Evolutionary conservation across 768 basidiomycete species (phyloP).

Genomic region (Lentinula edodes): DNA sequence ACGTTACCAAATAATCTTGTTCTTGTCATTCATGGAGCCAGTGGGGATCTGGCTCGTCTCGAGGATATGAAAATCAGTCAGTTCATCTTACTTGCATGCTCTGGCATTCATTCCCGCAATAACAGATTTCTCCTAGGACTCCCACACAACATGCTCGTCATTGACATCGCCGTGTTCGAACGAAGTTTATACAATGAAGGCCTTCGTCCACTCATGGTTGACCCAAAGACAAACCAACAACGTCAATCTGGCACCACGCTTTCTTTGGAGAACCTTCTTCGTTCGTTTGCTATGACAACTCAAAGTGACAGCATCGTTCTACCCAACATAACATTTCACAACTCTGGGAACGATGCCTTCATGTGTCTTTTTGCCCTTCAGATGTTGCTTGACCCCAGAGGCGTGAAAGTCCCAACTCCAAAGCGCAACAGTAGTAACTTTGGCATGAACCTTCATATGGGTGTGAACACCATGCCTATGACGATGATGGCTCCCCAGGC

Average conservation of each 20-base stretch:
- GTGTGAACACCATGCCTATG: neutral
- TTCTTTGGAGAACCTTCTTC: constrained; percentile 59
- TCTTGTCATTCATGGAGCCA: constrained; percentile 58
- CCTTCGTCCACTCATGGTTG: constrained; percentile 53
- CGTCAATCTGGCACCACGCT: constrained; percentile 50
- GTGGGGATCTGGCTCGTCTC: constrained; percentile 52
- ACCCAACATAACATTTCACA: constrained; percentile 48
- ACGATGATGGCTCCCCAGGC: neutral
- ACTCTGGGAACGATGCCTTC: constrained; percentile 80
- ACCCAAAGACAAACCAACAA: constrained; percentile 48
- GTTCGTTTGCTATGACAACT: constrained; percentile 43
- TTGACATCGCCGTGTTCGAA: constrained; percentile 66
- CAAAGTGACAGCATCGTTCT: constrained; percentile 18
- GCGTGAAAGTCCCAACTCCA: constrained; percentile 29
- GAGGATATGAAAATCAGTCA: constrained; percentile 80
- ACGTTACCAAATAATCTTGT: constrained; percentile 64
- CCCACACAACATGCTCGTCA: constrained; percentile 63
- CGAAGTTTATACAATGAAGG: constrained; percentile 55
- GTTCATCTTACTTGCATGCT: constrained; percentile 17
- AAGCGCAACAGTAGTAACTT: constrained; percentile 17
- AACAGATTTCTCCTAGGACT: constrained; percentile 39
- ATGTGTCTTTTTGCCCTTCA: constrained; percentile 65
- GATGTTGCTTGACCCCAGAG: constrained; percentile 54
- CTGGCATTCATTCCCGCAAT: neutral
- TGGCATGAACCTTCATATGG: neutral